phyloP scores from a whole-genome alignment of 163 green algal genomes.

The Volvox carteri region DNA sequence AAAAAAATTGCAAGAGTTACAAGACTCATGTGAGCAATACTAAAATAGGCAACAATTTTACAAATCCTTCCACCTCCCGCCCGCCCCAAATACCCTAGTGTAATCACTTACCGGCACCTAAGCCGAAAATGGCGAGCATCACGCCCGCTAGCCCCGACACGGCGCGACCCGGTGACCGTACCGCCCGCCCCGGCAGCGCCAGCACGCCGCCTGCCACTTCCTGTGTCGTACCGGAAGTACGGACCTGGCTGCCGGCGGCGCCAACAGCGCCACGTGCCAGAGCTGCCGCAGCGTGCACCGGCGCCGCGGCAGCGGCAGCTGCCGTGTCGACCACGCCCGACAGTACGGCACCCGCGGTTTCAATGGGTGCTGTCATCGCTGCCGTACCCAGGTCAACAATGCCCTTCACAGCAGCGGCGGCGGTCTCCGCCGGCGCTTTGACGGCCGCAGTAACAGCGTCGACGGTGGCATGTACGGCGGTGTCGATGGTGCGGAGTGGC shows the following conservation, averaged over 20 bases:
- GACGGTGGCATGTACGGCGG: conserved; percentile 34
- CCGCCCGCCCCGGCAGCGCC: conserved; percentile 21
- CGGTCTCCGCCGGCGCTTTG: conserved; percentile 9
- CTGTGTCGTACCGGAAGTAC: not conserved
- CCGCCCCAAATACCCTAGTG: not conserved
- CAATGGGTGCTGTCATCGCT: not conserved
- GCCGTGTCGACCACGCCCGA: not conserved
- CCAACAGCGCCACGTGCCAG: not conserved
- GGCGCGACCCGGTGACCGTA: not conserved
- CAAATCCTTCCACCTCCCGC: too few species aligned
- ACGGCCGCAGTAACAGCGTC: conserved; percentile 41
- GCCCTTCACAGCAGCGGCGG: not conserved
- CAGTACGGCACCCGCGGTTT: not conserved
- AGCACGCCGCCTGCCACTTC: not conserved
- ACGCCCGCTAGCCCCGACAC: conserved; percentile 21
- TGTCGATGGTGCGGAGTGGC: conserved; percentile 11
- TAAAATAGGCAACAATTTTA: too few species aligned
- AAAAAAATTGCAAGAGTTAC: too few species aligned
- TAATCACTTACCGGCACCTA: not conserved
- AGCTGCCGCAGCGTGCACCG: conserved; percentile 1
- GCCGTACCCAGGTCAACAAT: not conserved
- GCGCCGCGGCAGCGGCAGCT: not conserved
- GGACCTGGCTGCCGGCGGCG: not conserved
- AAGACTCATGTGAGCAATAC: too few species aligned
- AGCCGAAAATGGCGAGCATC: conserved; percentile 4